Conservation (phyloP, 2,329 filamentous ascomycete genomes). For the Sclerotinia glacialis region DNA sequence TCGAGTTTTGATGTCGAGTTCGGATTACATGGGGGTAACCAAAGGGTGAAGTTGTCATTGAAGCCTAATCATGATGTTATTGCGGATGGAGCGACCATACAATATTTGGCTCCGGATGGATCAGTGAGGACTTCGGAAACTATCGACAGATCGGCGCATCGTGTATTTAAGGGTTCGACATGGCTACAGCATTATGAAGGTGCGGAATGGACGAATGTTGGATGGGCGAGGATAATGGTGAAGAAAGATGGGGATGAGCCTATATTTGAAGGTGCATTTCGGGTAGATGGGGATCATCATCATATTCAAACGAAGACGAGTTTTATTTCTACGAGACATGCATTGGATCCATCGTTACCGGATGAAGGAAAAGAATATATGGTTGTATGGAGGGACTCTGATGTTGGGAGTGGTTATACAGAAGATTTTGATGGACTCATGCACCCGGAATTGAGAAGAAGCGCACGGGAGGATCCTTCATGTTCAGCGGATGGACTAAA, state of each 20-base stretch:
- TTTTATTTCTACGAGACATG: slow-evolving; percentile 70
- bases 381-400: slow-evolving; percentile 90
- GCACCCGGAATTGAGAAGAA: slow-evolving; percentile 37
- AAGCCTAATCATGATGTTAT: slow-evolving; percentile 92
- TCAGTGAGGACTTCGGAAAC: slow-evolving; percentile 62
- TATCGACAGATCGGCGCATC: slow-evolving; percentile 71
- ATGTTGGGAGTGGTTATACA: slow-evolving; percentile 53
- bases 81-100: slow-evolving; percentile 69
- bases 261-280: slow-evolving; percentile 87
- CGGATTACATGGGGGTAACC: slow-evolving; percentile 61
- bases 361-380: slow-evolving; percentile 67
- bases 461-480: slow-evolving; percentile 42
- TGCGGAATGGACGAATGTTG: slow-evolving; percentile 71
- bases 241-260: slow-evolving; percentile 72
- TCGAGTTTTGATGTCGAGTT: slow-evolving; percentile 87
- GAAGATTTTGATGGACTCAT: slow-evolving; percentile 52
- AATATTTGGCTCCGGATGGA: slow-evolving; percentile 71
- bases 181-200: slow-evolving; percentile 63
- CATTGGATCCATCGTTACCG: slow-evolving; percentile 61
- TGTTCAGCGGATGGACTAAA: slow-evolving; percentile 74
- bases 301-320: slow-evolving; percentile 75
- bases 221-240: slow-evolving; percentile 82
- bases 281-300: slow-evolving; percentile 76
- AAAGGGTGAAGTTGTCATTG: slow-evolving; percentile 74
- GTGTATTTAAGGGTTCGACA: slow-evolving; percentile 77